Base-by-base conservation (phyloP, 805 yeast species). In the Ogataea nitratoaversa region DNA sequence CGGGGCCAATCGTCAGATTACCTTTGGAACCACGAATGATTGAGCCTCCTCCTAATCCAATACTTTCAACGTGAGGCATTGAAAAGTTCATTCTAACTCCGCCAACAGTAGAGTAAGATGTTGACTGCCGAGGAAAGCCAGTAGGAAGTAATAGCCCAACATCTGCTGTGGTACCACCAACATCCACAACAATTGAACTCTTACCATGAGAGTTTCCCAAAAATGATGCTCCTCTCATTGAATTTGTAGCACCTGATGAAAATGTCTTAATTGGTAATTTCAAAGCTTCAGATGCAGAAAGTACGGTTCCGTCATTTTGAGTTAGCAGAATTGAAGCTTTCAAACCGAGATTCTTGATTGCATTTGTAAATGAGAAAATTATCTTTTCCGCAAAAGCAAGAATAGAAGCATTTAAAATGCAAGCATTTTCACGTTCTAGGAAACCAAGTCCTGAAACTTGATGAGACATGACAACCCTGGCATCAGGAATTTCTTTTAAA, bases 21-120 rank as follows among this genome's bases (percentile, higher is more conserved):
- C 24, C 42, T 2, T 32, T 44, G 5, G 47, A 45, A 17, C 46
- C 56, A 37, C 68, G 51, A 2, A 72, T 72, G 16, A 68, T 54
- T 2, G 76, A 71, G 3, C 77, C 77, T 39, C 77, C 77, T 35
- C 78, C 77, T 2, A 72, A 57, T 3, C 78, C 78, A 40, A 72
- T 67, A 44, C 68, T 61, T 45, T 69, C 72, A 5, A 70, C 74
- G 19, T 70, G 74, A 3, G 76, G 76, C 76, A 70, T 72, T 9
- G 74, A 65, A 40, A 70, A 70, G 50, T 70, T 72, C 66, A 68
- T 71, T 39, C 71, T 53, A 6, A 72, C 77, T 28, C 76, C 77
- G 13, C 75, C 76, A 30, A 71, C 66, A 20, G 48, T 44, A 3
- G 72, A 63, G 47, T 63, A 64, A 4, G 74, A 59, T 1, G 75